These are phyloP conservation scores for Torrubiella hemipterigena DNA, from an alignment of 2,329 filamentous ascomycete species.

Conservation along the genomic window DNA sequence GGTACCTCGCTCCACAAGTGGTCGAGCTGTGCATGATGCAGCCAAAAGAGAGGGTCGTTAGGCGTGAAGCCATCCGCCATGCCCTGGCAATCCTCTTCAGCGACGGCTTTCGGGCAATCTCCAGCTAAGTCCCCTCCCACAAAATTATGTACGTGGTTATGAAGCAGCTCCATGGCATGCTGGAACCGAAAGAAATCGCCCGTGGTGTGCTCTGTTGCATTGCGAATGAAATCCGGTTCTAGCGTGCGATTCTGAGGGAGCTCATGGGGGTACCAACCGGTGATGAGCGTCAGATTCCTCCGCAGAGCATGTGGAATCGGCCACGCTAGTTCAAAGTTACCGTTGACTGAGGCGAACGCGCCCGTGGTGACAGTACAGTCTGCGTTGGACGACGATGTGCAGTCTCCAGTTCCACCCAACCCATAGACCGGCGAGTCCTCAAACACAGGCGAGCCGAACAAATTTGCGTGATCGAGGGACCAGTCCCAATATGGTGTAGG, in stretches of 20 bases:
- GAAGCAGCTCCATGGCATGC: constrained; percentile 1
- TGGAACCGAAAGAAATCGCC: constrained; percentile 1
- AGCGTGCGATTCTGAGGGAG: neutral
- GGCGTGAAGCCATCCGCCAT: neutral
- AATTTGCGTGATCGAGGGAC: constrained; percentile 3
- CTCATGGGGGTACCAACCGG: neutral
- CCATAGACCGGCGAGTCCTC: constrained; percentile 3
- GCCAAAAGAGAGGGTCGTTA: constrained; percentile 2
- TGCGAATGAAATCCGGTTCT: neutral
- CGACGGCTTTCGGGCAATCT: neutral
- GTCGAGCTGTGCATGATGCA: constrained; percentile 1
- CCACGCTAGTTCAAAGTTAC: neutral
- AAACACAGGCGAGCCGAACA: constrained; percentile 1
- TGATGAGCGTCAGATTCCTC: constrained; percentile 2
- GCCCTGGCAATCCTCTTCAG: neutral
- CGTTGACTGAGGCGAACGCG: neutral
- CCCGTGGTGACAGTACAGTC: constrained; percentile 1
- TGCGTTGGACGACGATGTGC: neutral
- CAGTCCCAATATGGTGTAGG: constrained; percentile 5
- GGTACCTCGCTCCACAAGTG: constrained; percentile 1
- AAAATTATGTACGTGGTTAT: constrained; percentile 1
- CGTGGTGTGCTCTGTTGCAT: neutral
- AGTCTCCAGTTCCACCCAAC: constrained; percentile 2
- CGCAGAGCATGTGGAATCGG: constrained; percentile 1
- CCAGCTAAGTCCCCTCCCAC: neutral